phyloP scores from a whole-genome alignment of 1,139 yeast genomes.

The Lodderomyces parapsilosis region DNA sequence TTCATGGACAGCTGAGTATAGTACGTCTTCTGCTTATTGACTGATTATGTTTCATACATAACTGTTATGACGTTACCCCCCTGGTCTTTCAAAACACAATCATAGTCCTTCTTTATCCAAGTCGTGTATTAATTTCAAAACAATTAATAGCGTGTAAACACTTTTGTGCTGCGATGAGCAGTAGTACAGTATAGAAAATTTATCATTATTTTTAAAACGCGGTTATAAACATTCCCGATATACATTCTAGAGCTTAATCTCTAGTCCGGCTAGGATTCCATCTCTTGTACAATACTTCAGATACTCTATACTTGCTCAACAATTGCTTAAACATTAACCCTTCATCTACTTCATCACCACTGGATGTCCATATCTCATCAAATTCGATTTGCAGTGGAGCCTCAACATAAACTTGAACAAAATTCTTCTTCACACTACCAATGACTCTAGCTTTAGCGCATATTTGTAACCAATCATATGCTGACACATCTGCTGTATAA shows the following conservation, averaged over 20 bases:
- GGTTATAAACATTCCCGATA: not conserved
- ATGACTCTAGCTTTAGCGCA: slow-evolving; percentile 76
- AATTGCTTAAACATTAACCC: slow-evolving; percentile 27
- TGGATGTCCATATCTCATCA: slow-evolving; percentile 19
- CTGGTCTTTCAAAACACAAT: no score
- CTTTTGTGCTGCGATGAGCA: not conserved
- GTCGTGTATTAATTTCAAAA: not conserved
- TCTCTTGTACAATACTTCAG: slow-evolving; percentile 68
- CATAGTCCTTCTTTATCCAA: not conserved
- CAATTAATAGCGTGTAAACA: not conserved
- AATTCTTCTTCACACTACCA: slow-evolving; percentile 80
- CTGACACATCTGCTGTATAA: slow-evolving; percentile 5
- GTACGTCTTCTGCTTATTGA: no score
- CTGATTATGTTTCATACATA: no score
- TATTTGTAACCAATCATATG: slow-evolving; percentile 55
- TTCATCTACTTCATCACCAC: slow-evolving; percentile 14
- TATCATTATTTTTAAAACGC: not conserved
- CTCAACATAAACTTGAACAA: slow-evolving; percentile 68
- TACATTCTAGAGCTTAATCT: slow-evolving; percentile 43
- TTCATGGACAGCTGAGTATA: no score
- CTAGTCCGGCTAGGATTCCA: slow-evolving; percentile 87
- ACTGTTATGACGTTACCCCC: no score
- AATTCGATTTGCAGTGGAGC: slow-evolving; percentile 39
- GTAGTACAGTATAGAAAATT: not conserved
- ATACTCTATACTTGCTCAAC: slow-evolving; percentile 45